Evolutionary conservation across 176 grass and related monocot genomes (phyloP), one percentile per base, ranked within the genome.

Genomic region (Musa troglodytarum): DNA sequence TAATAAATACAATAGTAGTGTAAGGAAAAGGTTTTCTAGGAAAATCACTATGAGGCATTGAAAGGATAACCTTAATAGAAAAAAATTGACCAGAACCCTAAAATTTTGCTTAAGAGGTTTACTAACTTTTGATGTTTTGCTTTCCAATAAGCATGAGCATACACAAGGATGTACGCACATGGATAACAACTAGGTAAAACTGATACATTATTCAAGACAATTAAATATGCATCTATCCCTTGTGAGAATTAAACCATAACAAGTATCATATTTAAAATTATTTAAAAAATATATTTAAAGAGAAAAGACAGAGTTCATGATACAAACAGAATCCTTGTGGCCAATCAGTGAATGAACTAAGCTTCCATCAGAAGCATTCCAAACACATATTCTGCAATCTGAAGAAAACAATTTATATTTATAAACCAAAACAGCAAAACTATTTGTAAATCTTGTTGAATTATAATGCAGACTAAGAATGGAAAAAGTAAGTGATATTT

Each of bases 371-470:
- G 90, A 98, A 82, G 94, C 90, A 91, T 98, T 98, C 94, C 94
- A 98, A 66, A 98, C 94, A 91, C 94, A 98, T 80, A 98, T 98
- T 88, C 94, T 93, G 86, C 94, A 98, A 89, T 98, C 94, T 98
- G 79, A 54, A 65, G 10, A 81, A 82, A 24, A 79, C 61, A 78
- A 53, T 15, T 79, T 26, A 82, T 65, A 63, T 43, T 69, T 62
- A 84, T 50, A 34, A 49, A 57, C n/a, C 53, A 66, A 63, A 70
- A 74, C 50, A 68, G 72, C 25, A 80, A 72, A 50, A 73, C 79
- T 71, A 71, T 74, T 28, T 28, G 8, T 17, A 26, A 55, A 20
- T 57, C 20, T 1, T 52, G 12, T 24, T 28, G 17, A 4, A 34
- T 34, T 34, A 34, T 34, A 34, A 34, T 34, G 29, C 29, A 34